Evolutionary conservation across 768 basidiomycete species (phyloP), one percentile per base, ranked within the genome.

Genomic region (Pulveroboletus sp.): DNA sequence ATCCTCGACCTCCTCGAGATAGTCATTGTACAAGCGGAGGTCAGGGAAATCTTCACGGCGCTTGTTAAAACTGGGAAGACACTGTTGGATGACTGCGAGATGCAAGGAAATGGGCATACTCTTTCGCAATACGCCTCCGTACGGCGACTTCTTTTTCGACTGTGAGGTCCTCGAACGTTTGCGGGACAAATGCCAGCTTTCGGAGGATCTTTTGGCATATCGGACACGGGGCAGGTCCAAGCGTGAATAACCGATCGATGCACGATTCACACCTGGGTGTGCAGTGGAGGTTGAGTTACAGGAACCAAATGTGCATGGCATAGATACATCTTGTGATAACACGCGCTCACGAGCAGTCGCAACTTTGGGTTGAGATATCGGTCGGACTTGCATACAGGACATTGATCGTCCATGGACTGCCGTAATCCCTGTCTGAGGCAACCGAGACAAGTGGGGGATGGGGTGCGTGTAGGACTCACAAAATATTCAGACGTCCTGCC

Each of bases 381-480:
- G 67, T 99, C 96, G 36, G 91, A 93, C 69, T 93, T 93, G 76
- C 96, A 98, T 2, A 98, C 88, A 0, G 95, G 95, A 72, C 96
- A 99, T 65, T 89, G 84, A 67, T 99, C 96, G 54, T 91, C 87
- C 80, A 89, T 88, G 24, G 85, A 83, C 88, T 90, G 44, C 8
- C 44, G 24, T 14, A 14, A 46, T 21, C 2, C 15, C 39, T 33
- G 39, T 42, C 41, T 64, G 44, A 62, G 56, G 39, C 40, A 39
- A 37, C 26, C n/a, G 30, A 27, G 21, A 15, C 44, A n/a, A 6
- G 8, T 5, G 32, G 39, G 36, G 4, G 36, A 27, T 21, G 21
- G 21, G 21, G 21, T 21, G 21, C 21, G 21, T 21, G 5, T 37
- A 24, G 11, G 10, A 75, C 85, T 62, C 57, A 91, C 90, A 57